Evolutionary conservation across 495 filamentous ascomycete genomes (phyloP).

Genomic region (Lasiosphaeris hirsuta): DNA sequence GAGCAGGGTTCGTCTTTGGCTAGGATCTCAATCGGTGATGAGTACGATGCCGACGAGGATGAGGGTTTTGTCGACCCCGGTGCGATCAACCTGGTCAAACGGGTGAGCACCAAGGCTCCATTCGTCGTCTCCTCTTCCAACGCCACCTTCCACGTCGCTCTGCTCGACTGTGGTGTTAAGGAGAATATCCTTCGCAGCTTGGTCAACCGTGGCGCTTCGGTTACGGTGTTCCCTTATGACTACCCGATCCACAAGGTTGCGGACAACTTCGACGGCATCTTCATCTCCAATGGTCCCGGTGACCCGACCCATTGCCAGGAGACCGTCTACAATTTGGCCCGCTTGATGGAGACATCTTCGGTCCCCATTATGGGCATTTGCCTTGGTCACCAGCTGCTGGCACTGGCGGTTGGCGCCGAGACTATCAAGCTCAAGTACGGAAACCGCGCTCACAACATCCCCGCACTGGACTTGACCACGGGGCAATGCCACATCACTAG

Average conservation of each 20-base stretch:
- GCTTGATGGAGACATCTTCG: slow-evolving; percentile 84
- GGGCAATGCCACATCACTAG: slow-evolving; percentile 97
- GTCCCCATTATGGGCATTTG: slow-evolving; percentile 97
- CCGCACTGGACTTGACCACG: slow-evolving; percentile 87
- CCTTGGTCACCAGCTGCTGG: slow-evolving; percentile 85
- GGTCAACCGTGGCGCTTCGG: slow-evolving; percentile 78
- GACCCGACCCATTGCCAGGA: slow-evolving; percentile 94
- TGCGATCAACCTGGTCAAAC: slow-evolving; percentile 91
- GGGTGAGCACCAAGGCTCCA: slow-evolving; percentile 94
- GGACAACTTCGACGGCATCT: slow-evolving; percentile 95
- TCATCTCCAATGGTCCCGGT: slow-evolving; percentile 96
- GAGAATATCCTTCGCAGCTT: slow-evolving; percentile 97
- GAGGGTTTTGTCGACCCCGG: slow-evolving; percentile 94
- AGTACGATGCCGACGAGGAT: slow-evolving; percentile 98
- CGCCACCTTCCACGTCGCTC: slow-evolving; percentile 83
- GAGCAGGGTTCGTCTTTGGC: slow-evolving; percentile 95
- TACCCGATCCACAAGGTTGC: slow-evolving; percentile 97
- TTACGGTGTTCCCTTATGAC: slow-evolving; percentile 92
- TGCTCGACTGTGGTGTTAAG: slow-evolving; percentile 98
- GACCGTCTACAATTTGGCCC: slow-evolving; percentile 84
- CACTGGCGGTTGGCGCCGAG: slow-evolving; percentile 75
- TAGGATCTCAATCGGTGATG: slow-evolving; percentile 91
- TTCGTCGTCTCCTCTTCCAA: slow-evolving; percentile 83
- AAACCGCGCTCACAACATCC: slow-evolving; percentile 98
- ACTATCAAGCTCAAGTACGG: slow-evolving; percentile 97